Conservation (phyloP, 2,329 filamentous ascomycete species). For the Paecilomyces fulvus region DNA sequence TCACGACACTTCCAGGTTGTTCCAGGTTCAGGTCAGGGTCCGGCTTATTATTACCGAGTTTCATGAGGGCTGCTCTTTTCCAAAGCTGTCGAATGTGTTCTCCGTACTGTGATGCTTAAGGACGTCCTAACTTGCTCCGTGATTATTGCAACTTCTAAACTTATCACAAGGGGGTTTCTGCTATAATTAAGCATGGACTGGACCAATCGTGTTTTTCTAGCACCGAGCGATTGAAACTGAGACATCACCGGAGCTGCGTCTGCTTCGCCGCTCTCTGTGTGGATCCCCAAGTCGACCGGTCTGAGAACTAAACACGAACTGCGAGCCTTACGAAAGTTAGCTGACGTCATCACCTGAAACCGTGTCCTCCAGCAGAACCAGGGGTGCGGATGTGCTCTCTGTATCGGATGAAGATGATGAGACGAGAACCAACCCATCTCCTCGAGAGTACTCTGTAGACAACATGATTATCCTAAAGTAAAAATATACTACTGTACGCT, state of each 20-base stretch:
- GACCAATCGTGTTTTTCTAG: neutral
- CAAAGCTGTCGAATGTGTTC: neutral
- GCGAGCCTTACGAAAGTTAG: neutral
- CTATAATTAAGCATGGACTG: neutral
- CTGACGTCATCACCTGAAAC: neutral
- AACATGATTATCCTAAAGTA: neutral
- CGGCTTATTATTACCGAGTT: neutral
- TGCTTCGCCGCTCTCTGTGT: neutral
- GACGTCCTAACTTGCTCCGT: neutral
- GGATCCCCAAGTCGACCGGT: neutral
- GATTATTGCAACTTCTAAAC: neutral
- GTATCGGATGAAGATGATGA: neutral
- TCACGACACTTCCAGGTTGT: neutral
- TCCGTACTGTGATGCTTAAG: neutral
- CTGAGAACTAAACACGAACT: neutral
- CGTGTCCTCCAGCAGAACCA: neutral
- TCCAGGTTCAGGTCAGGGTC: neutral
- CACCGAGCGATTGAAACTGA: neutral
- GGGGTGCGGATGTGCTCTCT: neutral
- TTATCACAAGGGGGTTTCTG: neutral
- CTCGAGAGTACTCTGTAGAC: neutral
- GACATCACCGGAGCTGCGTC: neutral
- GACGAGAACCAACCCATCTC: neutral
- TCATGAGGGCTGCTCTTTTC: neutral
- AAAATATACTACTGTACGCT: too few relatives aligned